phyloP scores from a whole-genome alignment of 129 eudicot genomes.

The Mikania micrantha region DNA sequence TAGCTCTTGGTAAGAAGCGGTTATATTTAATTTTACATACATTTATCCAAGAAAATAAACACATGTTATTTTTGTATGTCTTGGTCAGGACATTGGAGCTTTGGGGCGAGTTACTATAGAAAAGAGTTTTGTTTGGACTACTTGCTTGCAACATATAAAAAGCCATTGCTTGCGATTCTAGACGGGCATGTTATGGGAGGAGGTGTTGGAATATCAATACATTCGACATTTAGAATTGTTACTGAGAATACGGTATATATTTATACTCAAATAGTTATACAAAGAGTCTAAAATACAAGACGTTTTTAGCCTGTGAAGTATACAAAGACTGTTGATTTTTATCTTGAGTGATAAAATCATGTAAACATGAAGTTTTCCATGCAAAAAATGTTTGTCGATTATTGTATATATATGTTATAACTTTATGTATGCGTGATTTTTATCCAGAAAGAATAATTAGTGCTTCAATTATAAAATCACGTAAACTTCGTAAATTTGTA shows the following conservation, averaged over 20 bases:
- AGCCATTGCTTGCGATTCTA: constrained; percentile 35
- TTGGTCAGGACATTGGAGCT: constrained; percentile 43
- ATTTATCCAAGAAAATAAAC: not conserved
- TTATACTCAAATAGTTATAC: not conserved
- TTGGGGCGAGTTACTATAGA: constrained; percentile 29
- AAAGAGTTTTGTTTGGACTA: constrained; percentile 37
- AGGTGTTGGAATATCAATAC: constrained; percentile 51
- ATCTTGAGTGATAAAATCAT: too few species aligned
- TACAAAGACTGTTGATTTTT: too few species aligned
- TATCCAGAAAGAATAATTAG: too few species aligned
- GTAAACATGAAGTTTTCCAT: too few species aligned
- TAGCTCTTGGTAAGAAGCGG: constrained; percentile 24
- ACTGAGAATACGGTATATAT: constrained; percentile 46
- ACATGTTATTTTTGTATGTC: not conserved
- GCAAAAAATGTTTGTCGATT: too few species aligned
- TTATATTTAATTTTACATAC: not conserved
- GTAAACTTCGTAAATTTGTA: too few species aligned
- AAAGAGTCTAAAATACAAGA: too few species aligned
- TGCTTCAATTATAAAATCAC: too few species aligned
- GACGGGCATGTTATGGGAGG: constrained; percentile 58
- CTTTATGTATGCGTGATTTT: too few species aligned
- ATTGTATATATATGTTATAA: too few species aligned
- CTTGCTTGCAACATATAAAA: constrained; percentile 39
- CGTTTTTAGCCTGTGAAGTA: too few species aligned
- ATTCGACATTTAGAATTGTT: constrained; percentile 39